Base-by-base conservation (phyloP, 768 basidiomycete genomes). In the Pisolithus albus region DNA sequence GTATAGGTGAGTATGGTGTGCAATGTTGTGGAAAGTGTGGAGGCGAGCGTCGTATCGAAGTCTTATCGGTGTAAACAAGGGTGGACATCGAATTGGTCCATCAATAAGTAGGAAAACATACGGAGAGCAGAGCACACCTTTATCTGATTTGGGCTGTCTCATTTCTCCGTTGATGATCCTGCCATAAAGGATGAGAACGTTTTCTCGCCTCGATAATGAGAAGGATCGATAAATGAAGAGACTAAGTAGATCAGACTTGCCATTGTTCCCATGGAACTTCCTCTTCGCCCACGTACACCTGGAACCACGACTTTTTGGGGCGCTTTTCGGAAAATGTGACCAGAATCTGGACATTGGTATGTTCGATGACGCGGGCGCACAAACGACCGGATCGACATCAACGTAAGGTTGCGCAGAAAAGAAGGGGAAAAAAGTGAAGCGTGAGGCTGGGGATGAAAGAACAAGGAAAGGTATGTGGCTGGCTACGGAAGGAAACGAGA, bases 231-330 rank as follows among this genome's bases (percentile, higher is more conserved):
- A 4, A 41, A 49, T 37, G 28, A 38, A 45, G 34, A n/a, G 34
- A 42, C 5, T 21, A 13, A 42, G 21, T 46, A 46, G 26, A 43
- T 38, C 3, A 23, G 47, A 58, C 72, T 6, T 11, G 88, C 89
- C 89, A 92, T 67, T 88, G 82, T 64, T 92, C 90, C 89, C 89
- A 92, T 48, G 88, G 81, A 13, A 90, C 80, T 23, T 91, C 87
- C 62, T 92, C 89, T 69, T 92, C 86, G 1, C 77, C 83, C 57
- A 76, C 73, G 38, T 82, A 82, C 10, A 80, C 78, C 47, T 77
- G 77, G 58, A 89, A 87, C 88, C 88, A 90, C 15, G 80, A 78
- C 66, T 88, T 91, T 67, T 83, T 85, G 9, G 80, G 79, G 45
- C 80, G 77, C 64, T 83, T 86, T 64, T 90, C 88, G 2, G 86